phyloP scores from a whole-genome alignment of 768 basidiomycete species.

The Ramaria sp. region DNA sequence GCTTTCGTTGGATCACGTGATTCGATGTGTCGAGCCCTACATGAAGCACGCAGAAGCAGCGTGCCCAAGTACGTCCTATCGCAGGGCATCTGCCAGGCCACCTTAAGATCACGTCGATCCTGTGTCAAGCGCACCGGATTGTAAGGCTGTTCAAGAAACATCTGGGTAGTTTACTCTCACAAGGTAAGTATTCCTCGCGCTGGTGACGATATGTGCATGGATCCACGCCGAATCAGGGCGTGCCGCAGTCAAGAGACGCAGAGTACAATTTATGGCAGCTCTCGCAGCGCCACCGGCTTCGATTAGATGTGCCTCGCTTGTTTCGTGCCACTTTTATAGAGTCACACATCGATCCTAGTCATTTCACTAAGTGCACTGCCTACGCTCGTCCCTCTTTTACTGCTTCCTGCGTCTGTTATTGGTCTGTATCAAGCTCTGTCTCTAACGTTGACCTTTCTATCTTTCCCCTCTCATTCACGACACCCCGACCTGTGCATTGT shows the following conservation, averaged over 20 bases:
- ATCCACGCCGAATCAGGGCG: background rate
- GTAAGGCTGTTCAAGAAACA: background rate
- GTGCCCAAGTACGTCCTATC: background rate
- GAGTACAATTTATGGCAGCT: background rate
- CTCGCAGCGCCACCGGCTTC: background rate
- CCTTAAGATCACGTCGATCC: background rate
- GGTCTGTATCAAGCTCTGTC: background rate
- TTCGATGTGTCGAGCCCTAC: background rate
- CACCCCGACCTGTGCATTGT: background rate
- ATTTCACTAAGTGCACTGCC: background rate
- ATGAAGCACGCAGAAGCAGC: background rate
- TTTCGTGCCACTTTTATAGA: background rate
- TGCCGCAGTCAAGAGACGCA: background rate
- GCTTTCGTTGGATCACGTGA: background rate
- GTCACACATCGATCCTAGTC: background rate
- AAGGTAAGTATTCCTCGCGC: background rate
- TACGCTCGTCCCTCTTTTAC: slow-evolving; percentile 3
- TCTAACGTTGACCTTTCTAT: background rate
- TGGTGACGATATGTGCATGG: background rate
- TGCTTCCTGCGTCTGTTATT: background rate
- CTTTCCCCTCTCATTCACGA: background rate
- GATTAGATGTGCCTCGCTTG: background rate
- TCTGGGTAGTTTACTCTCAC: no score
- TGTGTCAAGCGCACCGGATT: background rate
- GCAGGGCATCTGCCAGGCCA: background rate